Evolutionary conservation across 495 filamentous ascomycete genomes (phyloP).

Genomic region (Aspergillus egyptiacus): DNA sequence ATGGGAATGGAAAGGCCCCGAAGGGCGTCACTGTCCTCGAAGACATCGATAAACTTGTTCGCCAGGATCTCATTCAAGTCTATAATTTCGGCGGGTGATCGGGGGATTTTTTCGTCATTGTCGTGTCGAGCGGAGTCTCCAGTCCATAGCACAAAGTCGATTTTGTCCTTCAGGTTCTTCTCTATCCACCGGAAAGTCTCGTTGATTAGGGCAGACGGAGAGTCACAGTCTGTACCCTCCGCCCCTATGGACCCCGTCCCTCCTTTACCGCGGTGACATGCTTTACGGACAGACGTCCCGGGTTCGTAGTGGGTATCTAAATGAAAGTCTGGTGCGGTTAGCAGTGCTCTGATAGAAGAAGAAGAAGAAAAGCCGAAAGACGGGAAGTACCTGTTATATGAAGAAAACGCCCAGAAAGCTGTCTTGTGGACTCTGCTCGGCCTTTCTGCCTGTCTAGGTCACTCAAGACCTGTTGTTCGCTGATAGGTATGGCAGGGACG

Average conservation of each 20-base stretch:
- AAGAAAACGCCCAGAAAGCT: constrained; percentile 66
- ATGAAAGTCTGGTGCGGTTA: constrained; percentile 64
- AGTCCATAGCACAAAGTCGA: constrained; percentile 98
- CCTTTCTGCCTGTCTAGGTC: not conserved
- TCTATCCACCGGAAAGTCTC: constrained; percentile 90
- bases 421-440: constrained; percentile 6
- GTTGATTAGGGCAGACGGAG: constrained; percentile 72
- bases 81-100: constrained; percentile 66
- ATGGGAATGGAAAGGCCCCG: constrained; percentile 68
- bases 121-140: constrained; percentile 95
- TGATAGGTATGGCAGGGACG: constrained; percentile 14
- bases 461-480: constrained; percentile 15
- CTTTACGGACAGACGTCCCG: constrained; percentile 61
- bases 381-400: constrained; percentile 77
- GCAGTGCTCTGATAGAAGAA: not conserved
- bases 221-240: constrained; percentile 82
- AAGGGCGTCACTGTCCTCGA: constrained; percentile 45
- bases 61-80: constrained; percentile 69
- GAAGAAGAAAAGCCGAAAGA: not conserved
- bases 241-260: constrained; percentile 75
- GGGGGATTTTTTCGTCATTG: constrained; percentile 79
- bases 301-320: constrained; percentile 79
- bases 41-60: constrained; percentile 67
- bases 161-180: constrained; percentile 69
- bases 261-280: constrained; percentile 77